Evolutionary conservation across 495 filamentous ascomycete species (phyloP), one percentile per base, ranked within the genome.

Genomic region (Hypoxylon lienhwacheense): DNA sequence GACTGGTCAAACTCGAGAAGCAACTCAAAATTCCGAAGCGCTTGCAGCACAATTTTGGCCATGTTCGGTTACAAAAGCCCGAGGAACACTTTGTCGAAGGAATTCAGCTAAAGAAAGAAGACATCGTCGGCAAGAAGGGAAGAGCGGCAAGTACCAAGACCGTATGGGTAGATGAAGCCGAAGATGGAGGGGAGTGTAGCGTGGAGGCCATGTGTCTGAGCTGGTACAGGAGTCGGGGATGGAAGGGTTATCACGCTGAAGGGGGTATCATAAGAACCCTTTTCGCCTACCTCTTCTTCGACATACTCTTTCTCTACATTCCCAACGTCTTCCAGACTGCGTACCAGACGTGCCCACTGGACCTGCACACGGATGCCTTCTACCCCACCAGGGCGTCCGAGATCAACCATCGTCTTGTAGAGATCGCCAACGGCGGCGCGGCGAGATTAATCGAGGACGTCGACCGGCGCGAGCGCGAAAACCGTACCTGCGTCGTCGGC

Each of bases 271-370:
- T 97, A 17, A 81, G 91, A 31, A 98, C 93, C 0, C 73, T 98
- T 44, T 96, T 96, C 69, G 89, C 83, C 17, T 90, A 90, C 60
- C 81, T 98, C 15, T 96, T 98, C 73, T 91, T 85, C 75, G 92
- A 97, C 70, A 81, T 97, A 24, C 77, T 98, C 4, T 97, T 97
- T 72, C 79, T 91, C 25, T 96, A 95, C 70, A 79, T 97, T 20
- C 91, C 93, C 16, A 96, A 96, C 58, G 92, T 97, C 55, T 98
- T 97, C 72, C 90, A 97, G 66, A 98, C 92, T 3, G 77, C 86
- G 4, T 98, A 86, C 67, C 93, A 98, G 65, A 96, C 89, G 0
- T 95, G 89, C 62, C 93, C 93, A 0, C 75, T 98, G 10, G 93
- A 98, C 66, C 77, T 98, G 5, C 86, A 92, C 66, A 96, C 91